phyloP scores from a whole-genome alignment of 768 basidiomycete species.

The Collybiopsis luxurians region DNA sequence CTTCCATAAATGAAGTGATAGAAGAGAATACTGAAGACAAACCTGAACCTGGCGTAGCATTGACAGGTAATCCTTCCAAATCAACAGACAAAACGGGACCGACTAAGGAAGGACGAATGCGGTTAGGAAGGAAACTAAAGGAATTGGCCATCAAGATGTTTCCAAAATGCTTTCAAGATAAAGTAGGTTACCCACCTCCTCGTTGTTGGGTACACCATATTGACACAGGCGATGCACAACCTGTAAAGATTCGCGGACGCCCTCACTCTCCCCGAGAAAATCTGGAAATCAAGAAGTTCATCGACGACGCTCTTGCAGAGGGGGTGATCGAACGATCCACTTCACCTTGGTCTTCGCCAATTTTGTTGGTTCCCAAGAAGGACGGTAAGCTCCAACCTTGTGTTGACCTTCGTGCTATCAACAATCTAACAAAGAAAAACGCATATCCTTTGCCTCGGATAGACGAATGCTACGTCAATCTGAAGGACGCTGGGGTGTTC shows the following conservation, averaged over 20 bases:
- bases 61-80: background rate
- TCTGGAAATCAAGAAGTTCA: background rate
- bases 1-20: background rate
- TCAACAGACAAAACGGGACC: background rate
- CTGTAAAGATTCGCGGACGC: background rate
- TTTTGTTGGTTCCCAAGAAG: background rate
- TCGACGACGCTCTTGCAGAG: background rate
- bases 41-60: background rate
- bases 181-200: background rate
- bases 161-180: background rate
- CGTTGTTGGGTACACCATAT: background rate
- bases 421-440: background rate
- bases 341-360: slow-evolving; percentile 3
- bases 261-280: slow-evolving; percentile 2
- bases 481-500: slow-evolving; percentile 17
- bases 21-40: background rate
- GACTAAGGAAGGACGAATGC: background rate
- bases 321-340: background rate
- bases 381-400: slow-evolving; percentile 1
- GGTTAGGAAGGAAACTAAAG: background rate
- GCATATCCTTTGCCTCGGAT: slow-evolving; percentile 13
- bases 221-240: background rate
- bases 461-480: slow-evolving; percentile 9
- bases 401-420: background rate
- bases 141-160: background rate